Base-by-base conservation (phyloP, 208 protist species). In the Leptomonas pyrrhocoris region DNA sequence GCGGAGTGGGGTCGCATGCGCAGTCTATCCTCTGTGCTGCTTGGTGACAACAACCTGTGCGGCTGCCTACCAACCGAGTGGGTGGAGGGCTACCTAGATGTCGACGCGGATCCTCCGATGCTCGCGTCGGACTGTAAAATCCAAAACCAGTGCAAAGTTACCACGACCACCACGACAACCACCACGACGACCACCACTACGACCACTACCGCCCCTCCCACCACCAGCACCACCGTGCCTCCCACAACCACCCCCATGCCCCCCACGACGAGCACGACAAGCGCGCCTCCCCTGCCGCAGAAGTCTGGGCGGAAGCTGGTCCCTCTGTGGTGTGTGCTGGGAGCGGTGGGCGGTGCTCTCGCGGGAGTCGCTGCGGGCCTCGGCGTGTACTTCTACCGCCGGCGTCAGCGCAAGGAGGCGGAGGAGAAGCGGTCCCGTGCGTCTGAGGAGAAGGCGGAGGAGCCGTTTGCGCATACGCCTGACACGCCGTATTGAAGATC, bases 401-500 rank as follows among this genome's bases (percentile, higher is more conserved):
- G 38, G 13, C 38, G n/a, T n/a, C n/a, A n/a, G n/a, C n/a, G n/a
- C n/a, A n/a, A n/a, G n/a, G n/a, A n/a, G n/a, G n/a, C n/a, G 38
- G 38, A 42, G 38, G 38, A 42, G 38, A 13, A 42, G 38, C 38
- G 6, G 38, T 42, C 13, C 38, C 38, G 45, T 30, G 54, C 34
- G 2, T 23, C 30, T 16, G 7, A 59, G 54, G 54, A 25, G 5
- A 40, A 45, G 8, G 54, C 42, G 27, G n/a, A 28, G 34, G 54
- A 59, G 54, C 54, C 54, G 15, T 59, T 59, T 16, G n/a, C 15
- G n/a, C 1, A 59, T 30, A 45, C 36, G n/a, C 15, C 54, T 1
- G 54, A 59, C 54, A 36, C 54, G 34, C 54, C 54, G 30, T 59
- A 59, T 30, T 25, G 19, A 16, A 5, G 30, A n/a, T n/a, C n/a